Base-by-base conservation (phyloP, 2,329 filamentous ascomycete species). In the Amesomyces nigricolor region DNA sequence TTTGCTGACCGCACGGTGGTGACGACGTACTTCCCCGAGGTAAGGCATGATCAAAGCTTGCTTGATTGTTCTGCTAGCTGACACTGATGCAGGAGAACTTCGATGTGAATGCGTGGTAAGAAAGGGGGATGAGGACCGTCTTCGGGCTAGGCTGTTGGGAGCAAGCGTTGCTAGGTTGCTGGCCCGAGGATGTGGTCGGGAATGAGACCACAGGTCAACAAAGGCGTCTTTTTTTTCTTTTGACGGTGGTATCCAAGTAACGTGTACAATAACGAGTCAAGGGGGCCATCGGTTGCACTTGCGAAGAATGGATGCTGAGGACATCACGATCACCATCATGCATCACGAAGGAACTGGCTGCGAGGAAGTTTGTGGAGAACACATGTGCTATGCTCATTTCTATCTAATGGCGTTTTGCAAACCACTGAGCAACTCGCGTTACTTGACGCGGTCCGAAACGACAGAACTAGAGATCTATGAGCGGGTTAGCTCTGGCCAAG, bases 1-100 rank as follows among this genome's bases (percentile, higher is more conserved):
- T 99, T 99, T 70, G 89, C 91, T 0, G 90, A 97, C 73, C 83
- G 95, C 64, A 99, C 94, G 3, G 95, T 99, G 29, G 91, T 99
- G 11, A 91, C 89, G 2, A 97, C 94, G 4, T 96, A 94, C 73
- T 99, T 96, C 71, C 88, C 91, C 19, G 95, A 97, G 81, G 88
- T 89, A 75, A 32, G 32, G 6, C 11, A 8, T 71, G 76, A 10
- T 42, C 10, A 16, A 40, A 16, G 30, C 40, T 48, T 35, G 5
- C 19, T 3, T 42, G 0, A 11, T 19, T 46, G 22, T 50, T 38
- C 38, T 5, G 19, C 49, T 54, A 42, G 17, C 70, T 75, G 66
- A 77, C 62, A 37, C n/a, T 14, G 43, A 7, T n/a, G 35, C 60
- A 91, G 85, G 92, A 97, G 73, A 96, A 95, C 69, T 97, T 96